A percentile compares a stretch with the other conserved stretches of the same genome.
Evolutionary conservation across 257 asterid genomes (phyloP).

Genomic region (Solanum ahanhuiri): DNA sequence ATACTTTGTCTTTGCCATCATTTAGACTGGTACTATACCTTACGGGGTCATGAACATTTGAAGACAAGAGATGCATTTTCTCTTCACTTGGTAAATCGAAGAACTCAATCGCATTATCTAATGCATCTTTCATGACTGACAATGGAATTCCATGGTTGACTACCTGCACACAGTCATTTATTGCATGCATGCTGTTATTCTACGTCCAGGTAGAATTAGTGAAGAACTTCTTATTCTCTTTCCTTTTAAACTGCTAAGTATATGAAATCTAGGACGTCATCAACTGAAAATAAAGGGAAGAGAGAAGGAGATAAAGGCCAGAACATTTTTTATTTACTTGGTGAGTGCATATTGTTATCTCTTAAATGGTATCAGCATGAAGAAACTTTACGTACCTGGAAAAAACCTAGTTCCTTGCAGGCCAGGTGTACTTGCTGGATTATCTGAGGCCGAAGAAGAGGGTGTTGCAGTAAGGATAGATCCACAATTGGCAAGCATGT

Average conservation of each 20-base stretch:
- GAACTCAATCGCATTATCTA: slow-evolving; percentile 42
- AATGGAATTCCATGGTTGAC: slow-evolving; percentile 52
- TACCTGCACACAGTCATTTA: slow-evolving; percentile 26
- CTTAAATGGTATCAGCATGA: neutral
- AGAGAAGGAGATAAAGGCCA: neutral
- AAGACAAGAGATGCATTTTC: slow-evolving; percentile 34
- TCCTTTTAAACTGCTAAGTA: neutral
- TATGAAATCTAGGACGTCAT: neutral
- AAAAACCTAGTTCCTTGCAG: slow-evolving; percentile 36
- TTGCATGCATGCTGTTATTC: slow-evolving; percentile 4
- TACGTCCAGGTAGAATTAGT: neutral
- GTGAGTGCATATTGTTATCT: neutral
- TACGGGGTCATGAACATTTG: slow-evolving; percentile 37
- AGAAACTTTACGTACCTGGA: slow-evolving; percentile 28
- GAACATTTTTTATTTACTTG: neutral
- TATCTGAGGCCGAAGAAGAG: slow-evolving; percentile 15
- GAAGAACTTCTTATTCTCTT: neutral
- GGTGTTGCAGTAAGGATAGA: slow-evolving; percentile 22
- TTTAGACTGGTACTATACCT: slow-evolving; percentile 59
- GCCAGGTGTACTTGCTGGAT: slow-evolving; percentile 22
- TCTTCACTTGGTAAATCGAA: slow-evolving; percentile 41
- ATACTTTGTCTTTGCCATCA: slow-evolving; percentile 33
- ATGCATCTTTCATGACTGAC: slow-evolving; percentile 24
- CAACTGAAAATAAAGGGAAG: neutral
- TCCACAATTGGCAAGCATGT: slow-evolving; percentile 30